Base-by-base conservation (phyloP, 1,284 basidiomycete genomes). In the Papiliotrema terrestris region DNA sequence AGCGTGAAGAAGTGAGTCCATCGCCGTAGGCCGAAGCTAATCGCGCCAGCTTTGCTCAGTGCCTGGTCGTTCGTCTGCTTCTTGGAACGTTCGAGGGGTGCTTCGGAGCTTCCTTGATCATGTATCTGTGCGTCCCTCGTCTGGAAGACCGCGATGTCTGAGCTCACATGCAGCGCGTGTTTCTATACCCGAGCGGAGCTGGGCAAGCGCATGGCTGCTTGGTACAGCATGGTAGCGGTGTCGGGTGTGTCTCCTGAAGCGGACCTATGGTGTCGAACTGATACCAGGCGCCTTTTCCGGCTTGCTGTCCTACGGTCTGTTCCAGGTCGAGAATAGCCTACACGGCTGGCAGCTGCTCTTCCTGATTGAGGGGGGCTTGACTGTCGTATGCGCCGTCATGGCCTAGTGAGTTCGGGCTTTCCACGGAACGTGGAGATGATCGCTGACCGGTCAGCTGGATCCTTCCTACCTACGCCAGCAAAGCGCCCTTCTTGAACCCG, bases 161-260 rank as follows among this genome's bases (percentile, higher is more conserved):
- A 11, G 29, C 29, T 32, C 6, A 32, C 6, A 11, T 11, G 6
- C 11, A 32, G 29, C 29, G 46, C 60, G 6, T 55, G 41, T 19
- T 82, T 81, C 57, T 82, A 82, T 62, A 80, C 75, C 55, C 72
- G 80, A 35, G 74, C 76, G 38, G 81, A 82, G 64, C 70, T 82
- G 9, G 81, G 80, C 20, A 80, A 79, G 17, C 70, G 81, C 8
- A 69, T 81, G 32, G 80, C 79, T n/a, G 52, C 79, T 3, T 82
- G 80, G 59, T 82, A 81, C 59, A 79, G 78, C 17, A 56, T 39
- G 45, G 35, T 47, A 20, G 29, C 36, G 42, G 78, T 78, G 44
- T 68, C 78, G 2, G 78, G 78, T 8, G 80, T 32, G 44, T 45
- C 49, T 26, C 80, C 49, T 72, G 79, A 17, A 78, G 41, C 14